These are phyloP conservation scores for Jatropha curcas DNA, from an alignment of 345 rosid species.

Conservation along the genomic window DNA sequence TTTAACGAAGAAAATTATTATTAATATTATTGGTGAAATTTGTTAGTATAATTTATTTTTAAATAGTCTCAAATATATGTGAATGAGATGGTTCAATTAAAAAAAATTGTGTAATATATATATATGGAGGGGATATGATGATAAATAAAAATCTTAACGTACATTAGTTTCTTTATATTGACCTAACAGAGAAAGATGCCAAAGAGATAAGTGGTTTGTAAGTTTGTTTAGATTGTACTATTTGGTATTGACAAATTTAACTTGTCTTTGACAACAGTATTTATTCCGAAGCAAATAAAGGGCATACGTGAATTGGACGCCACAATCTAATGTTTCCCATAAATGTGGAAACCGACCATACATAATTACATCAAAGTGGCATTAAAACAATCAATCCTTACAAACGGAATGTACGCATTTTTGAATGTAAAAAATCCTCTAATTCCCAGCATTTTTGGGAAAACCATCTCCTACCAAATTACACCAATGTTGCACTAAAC, in stretches of 20 bases:
- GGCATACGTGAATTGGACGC: not conserved
- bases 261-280: not conserved
- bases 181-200: not conserved
- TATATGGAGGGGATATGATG: too few species aligned
- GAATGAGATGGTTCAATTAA: too few species aligned
- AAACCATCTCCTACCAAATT: not conserved
- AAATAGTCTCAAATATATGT: too few species aligned
- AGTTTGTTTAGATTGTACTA: not conserved
- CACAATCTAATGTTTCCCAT: not conserved
- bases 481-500: not conserved
- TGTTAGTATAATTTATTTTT: too few species aligned
- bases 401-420: not conserved
- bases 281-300: not conserved
- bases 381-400: not conserved
- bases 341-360: not conserved
- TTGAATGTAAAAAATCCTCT: not conserved
- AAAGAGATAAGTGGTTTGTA: not conserved
- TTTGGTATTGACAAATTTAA: not conserved
- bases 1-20: too few species aligned
- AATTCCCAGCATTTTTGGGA: not conserved
- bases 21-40: too few species aligned
- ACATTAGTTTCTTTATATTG: not conserved
- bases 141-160: not conserved
- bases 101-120: too few species aligned
- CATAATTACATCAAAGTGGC: not conserved